Percentiles rank a stretch among this genome's conserved stretches.
Evolutionary conservation across 305 asterid species (phyloP).

Genomic region (Caryopteris hybrid): DNA sequence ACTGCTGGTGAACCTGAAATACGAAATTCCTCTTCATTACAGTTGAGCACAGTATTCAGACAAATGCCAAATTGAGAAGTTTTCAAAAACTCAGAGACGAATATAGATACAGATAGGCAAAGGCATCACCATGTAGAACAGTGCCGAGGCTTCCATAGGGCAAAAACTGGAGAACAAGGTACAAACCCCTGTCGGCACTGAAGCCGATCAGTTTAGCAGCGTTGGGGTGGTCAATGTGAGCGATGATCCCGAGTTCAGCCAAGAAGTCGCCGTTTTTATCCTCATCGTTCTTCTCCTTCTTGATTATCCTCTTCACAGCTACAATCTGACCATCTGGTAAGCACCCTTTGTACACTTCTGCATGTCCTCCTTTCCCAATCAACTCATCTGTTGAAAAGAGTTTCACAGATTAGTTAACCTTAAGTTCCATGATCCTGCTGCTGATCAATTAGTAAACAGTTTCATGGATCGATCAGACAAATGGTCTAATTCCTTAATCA

Average conservation of each 20-base stretch:
- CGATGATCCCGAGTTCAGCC: conserved; percentile 90
- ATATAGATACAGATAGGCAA: background rate
- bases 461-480: background rate
- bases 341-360: conserved; percentile 86
- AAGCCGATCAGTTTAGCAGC: conserved; percentile 87
- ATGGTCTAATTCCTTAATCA: background rate
- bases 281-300: conserved; percentile 65
- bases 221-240: conserved; percentile 91
- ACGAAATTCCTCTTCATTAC: conserved; percentile 21
- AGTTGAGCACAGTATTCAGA: background rate
- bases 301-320: conserved; percentile 82
- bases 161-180: conserved; percentile 75
- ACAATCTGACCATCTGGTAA: conserved; percentile 76
- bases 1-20: conserved; percentile 46
- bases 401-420: conserved; percentile 7
- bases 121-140: conserved; percentile 60
- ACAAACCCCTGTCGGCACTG: conserved; percentile 64
- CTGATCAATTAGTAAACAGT: background rate
- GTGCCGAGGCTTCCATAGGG: conserved; percentile 87
- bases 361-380: conserved; percentile 98
- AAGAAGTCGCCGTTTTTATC: conserved; percentile 78
- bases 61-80: background rate
- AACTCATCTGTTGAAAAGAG: conserved; percentile 44
- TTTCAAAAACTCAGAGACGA: background rate
- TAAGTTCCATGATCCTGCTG: conserved; percentile 14